Evolutionary conservation across 495 filamentous ascomycete genomes (phyloP).

Genomic region (Oidiodendron maius): DNA sequence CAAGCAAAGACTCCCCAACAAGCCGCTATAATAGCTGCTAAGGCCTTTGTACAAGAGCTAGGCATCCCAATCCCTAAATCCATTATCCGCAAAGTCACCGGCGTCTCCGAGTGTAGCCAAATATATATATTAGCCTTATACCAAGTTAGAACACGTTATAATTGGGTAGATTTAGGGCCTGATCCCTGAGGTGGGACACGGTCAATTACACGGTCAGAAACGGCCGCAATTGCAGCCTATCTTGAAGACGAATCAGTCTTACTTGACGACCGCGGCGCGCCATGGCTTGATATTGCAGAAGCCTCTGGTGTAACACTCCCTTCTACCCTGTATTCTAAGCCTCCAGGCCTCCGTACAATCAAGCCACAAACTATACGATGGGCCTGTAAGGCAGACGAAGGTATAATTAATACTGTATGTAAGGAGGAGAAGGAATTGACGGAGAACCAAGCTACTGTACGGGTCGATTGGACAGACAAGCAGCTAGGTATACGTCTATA

Average conservation of each 20-base stretch:
- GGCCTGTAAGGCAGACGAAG: neutral
- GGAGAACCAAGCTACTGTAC: neutral
- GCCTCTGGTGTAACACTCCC: neutral
- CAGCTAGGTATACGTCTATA: neutral
- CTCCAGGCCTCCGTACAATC: neutral
- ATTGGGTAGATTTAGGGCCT: neutral
- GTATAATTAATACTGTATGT: neutral
- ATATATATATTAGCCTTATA: neutral
- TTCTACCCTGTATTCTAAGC: neutral
- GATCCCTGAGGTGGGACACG: neutral
- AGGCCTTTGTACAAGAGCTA: neutral
- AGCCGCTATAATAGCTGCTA: neutral
- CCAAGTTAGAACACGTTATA: neutral
- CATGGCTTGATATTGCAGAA: neutral
- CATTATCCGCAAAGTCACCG: neutral
- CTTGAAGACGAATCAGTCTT: neutral
- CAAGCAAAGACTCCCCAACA: neutral
- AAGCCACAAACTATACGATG: neutral
- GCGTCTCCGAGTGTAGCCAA: neutral
- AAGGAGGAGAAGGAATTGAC: conserved; percentile 1
- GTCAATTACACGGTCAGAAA: neutral
- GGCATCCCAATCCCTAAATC: neutral
- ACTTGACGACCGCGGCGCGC: neutral
- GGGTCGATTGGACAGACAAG: neutral
- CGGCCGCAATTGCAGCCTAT: neutral